Base-by-base conservation (phyloP, 2,329 filamentous ascomycete species). In the Aspergillus ochraceus region DNA sequence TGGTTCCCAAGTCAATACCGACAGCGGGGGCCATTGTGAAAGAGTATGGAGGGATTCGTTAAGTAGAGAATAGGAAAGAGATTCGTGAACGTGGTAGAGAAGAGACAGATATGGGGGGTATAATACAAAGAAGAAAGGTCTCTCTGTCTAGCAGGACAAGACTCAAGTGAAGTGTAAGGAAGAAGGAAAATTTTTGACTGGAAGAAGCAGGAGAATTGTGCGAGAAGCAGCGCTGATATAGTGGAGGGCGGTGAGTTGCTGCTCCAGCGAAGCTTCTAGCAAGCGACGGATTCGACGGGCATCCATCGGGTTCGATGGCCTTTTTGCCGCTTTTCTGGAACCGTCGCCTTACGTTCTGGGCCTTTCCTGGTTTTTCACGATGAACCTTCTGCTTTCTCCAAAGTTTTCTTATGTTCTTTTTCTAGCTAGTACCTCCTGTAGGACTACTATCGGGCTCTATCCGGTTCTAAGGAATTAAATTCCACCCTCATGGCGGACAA, bases 1-100 rank as follows among this genome's bases (percentile, higher is more conserved):
- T 96, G 73, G 92, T 96, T 84, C 91, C 91, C 80, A 96, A 78
- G 84, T 96, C 91, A 81, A 96, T 96, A 88, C 91, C 91, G 68
- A 81, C 76, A 66, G 79, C 79, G 68, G 77, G 77, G 57, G 75
- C 77, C 78, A 80, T 80, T 67, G 61, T 73, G 60, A 66, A 64
- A 59, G 53, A 59, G 56, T 32, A 42, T 20, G 49, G 26, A 50
- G 61, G 67, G 61, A 66, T 64, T 71, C 66, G 68, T 71, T 61
- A 63, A 57, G 50, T 53, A 57, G 42, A 45, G 36, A 55, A 63
- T 60, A 49, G 60, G 64, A 66, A 61, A 59, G 52, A 54, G 22
- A 61, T 49, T 55, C 60, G 47, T 52, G 49, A 52, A 46, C 57
- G 52, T 52, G 32, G 57, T 62, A 51, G 58, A 60, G 52, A 54